These are phyloP conservation scores for Panicum virgatum DNA, from an alignment of 202 grass and related monocot species.

Conservation along the genomic window DNA sequence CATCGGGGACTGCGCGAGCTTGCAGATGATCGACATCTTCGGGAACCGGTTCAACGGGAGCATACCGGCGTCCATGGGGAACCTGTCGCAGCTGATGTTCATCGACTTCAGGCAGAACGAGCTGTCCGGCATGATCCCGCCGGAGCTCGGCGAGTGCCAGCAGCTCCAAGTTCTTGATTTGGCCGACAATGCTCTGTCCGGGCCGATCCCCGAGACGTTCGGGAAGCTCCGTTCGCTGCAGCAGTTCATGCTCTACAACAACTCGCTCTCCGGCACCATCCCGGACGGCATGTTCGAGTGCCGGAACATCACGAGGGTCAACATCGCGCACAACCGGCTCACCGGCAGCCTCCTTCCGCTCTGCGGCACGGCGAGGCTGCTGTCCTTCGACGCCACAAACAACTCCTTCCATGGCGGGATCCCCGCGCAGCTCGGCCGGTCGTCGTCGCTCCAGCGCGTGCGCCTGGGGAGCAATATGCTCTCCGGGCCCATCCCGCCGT, in stretches of 20 bases:
- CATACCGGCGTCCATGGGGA: conserved; percentile 70
- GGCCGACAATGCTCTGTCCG: conserved; percentile 76
- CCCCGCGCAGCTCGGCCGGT: conserved; percentile 79
- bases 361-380: conserved; percentile 60
- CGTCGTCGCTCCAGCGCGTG: conserved; percentile 67
- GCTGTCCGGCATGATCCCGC: conserved; percentile 59
- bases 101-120: conserved; percentile 84
- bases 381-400: conserved; percentile 90
- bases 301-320: conserved; percentile 85
- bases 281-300: conserved; percentile 90
- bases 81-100: conserved; percentile 59
- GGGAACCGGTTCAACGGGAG: conserved; percentile 76
- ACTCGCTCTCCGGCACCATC: conserved; percentile 73
- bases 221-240: conserved; percentile 64
- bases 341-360: conserved; percentile 75
- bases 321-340: conserved; percentile 88
- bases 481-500: conserved; percentile 62
- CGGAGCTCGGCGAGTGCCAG: conserved; percentile 64
- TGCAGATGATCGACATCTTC: conserved; percentile 84
- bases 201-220: conserved; percentile 64
- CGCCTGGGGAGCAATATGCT: conserved; percentile 69
- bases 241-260: conserved; percentile 97
- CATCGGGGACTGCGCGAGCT: conserved; percentile 66
- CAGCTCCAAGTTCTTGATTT: conserved; percentile 66
- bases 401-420: conserved; percentile 67